phyloP scores from a whole-genome alignment of 257 asterid species.

The Jasminum sambac region DNA sequence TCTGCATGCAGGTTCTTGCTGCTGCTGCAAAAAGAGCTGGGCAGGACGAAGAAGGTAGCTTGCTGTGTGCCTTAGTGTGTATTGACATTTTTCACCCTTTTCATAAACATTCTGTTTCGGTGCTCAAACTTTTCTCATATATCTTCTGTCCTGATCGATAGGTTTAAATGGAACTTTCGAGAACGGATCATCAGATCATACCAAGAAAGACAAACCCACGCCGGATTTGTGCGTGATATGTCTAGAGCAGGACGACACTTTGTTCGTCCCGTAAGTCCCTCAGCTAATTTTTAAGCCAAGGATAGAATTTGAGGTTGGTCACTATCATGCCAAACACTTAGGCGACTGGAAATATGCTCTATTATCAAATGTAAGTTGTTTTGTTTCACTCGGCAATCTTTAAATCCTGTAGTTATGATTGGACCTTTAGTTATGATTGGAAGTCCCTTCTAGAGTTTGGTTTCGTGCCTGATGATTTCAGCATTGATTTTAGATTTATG shows the following conservation, averaged over 20 bases:
- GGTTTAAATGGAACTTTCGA: slow-evolving; percentile 56
- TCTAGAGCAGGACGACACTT: slow-evolving; percentile 88
- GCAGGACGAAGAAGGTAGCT: slow-evolving; percentile 66
- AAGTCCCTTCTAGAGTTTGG: background rate
- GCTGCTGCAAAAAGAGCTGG: slow-evolving; percentile 85
- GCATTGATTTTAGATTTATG: background rate
- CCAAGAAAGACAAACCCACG: slow-evolving; percentile 50
- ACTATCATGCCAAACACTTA: too few relatives aligned
- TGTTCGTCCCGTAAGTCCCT: slow-evolving; percentile 87
- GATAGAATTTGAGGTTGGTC: too few relatives aligned
- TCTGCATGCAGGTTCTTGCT: slow-evolving; percentile 67
- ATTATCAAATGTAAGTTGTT: slow-evolving; percentile 33
- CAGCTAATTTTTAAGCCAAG: slow-evolving; percentile 18
- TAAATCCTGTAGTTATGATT: too few relatives aligned
- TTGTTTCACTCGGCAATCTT: too few relatives aligned
- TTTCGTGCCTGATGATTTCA: background rate
- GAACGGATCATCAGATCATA: slow-evolving; percentile 49
- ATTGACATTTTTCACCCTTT: background rate
- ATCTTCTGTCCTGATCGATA: slow-evolving; percentile 27
- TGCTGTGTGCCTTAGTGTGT: slow-evolving; percentile 15
- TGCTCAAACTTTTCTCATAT: slow-evolving; percentile 15
- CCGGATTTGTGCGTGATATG: slow-evolving; percentile 96
- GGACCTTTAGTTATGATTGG: background rate
- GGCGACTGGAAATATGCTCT: too few relatives aligned
- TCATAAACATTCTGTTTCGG: background rate